phyloP scores from a whole-genome alignment of 2,329 filamentous ascomycete species.

The Aspergillus amoenus region DNA sequence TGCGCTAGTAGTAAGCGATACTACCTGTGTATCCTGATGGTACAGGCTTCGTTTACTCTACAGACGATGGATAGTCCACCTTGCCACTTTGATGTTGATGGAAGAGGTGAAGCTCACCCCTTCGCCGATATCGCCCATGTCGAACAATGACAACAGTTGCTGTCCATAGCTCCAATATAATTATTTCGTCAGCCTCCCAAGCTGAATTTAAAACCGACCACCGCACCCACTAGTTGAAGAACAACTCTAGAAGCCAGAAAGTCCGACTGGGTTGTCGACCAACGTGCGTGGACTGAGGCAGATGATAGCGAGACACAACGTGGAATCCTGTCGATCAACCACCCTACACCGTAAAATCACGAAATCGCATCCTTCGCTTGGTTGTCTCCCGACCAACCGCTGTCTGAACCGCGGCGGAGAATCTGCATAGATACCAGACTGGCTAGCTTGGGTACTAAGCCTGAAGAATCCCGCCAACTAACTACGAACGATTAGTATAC shows the following conservation, averaged over 20 bases:
- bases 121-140: too few species aligned
- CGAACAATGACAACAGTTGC: neutral
- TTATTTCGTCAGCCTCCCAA: neutral
- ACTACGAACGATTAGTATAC: neutral
- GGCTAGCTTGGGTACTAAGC: neutral
- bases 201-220: neutral
- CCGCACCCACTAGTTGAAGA: neutral
- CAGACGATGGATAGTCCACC: too few species aligned
- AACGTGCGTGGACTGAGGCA: neutral
- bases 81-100: neutral
- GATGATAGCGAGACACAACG: neutral
- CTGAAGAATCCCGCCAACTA: neutral
- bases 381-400: neutral
- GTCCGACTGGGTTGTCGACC: neutral
- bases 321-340: neutral
- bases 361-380: constrained; percentile 3
- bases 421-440: constrained; percentile 11
- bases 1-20: too few species aligned
- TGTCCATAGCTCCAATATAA: neutral
- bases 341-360: constrained; percentile 7
- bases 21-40: too few species aligned
- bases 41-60: too few species aligned
- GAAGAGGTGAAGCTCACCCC: neutral
- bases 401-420: neutral
- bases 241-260: neutral